Evolutionary conservation across 345 rosid genomes (phyloP).

Genomic region (Pugionium dolabratum): DNA sequence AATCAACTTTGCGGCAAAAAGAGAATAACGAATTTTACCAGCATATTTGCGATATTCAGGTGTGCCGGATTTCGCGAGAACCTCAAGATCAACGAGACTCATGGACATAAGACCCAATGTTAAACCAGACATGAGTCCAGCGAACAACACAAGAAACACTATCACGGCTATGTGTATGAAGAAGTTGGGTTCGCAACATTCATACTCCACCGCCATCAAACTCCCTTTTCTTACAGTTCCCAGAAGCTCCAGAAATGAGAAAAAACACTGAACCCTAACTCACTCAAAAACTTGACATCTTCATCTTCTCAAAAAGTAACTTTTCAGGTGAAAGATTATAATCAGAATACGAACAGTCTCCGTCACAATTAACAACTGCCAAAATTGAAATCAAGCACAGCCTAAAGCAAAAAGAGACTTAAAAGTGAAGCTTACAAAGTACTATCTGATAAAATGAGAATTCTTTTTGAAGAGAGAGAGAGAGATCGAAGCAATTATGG

Average conservation of each 20-base stretch:
- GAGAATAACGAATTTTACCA: constrained; percentile 42
- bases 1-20: too few species aligned
- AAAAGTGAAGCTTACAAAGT: background rate
- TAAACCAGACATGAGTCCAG: constrained; percentile 96
- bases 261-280: constrained; percentile 21
- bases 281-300: constrained; percentile 12
- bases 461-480: background rate
- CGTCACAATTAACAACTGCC: too few species aligned
- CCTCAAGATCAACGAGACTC: constrained; percentile 98
- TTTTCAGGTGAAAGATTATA: too few species aligned
- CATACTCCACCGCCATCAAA: constrained; percentile 67
- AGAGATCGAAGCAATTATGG: background rate
- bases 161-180: constrained; percentile 62
- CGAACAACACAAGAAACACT: constrained; percentile 65
- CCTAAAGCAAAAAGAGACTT: background rate
- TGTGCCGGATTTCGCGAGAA: constrained; percentile 93
- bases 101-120: constrained; percentile 97
- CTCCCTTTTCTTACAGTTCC: background rate
- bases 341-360: too few species aligned
- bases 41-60: constrained; percentile 72
- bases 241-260: background rate
- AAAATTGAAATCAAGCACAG: too few species aligned
- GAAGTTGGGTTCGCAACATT: constrained; percentile 64
- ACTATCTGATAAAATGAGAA: too few species aligned
- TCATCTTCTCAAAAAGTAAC: background rate